Evolutionary conservation across 2,329 filamentous ascomycete species (phyloP), one percentile per base, ranked within the genome.

Genomic region (Penicillium vulpinum): DNA sequence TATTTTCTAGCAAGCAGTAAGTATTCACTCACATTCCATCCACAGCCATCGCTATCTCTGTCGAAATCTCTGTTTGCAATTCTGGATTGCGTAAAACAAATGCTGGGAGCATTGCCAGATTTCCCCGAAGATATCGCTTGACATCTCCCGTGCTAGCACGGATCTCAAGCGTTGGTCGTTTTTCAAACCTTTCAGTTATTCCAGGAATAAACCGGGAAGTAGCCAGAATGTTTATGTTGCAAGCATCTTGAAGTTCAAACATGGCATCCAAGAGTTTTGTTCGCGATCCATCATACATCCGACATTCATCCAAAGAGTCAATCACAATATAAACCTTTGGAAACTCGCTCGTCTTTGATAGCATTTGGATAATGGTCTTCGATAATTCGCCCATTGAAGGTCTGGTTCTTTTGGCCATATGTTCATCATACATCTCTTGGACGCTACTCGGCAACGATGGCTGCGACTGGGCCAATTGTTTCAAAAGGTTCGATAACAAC

Each of bases 401-500:
- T n/a, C 39, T 50, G 13, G 57, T 59, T 18, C 29, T 5, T 38
- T 31, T 56, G 2, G 11, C 10, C 18, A 44, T 46, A 44, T 62
- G 52, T 16, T 51, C 4, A 15, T 56, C 36, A 28, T 64, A 64
- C 16, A 70, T 44, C 4, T 22, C 22, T 31, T 36, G 57, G 11
- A 51, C 21, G 16, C 10, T n/a, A 5, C 24, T 21, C 4, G 43
- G 21, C 8, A 55, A 3, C 1, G 26, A 28, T 7, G 2, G 6
- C 26, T 45, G 45, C 11, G 29, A 5, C 28, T 40, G 38, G 11
- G 15, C 8, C 2, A 58, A 16, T 13, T 69, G 65, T 29, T 58
- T 63, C 24, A 67, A 26, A 1, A 67, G 28, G 48, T 62, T 74
- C 1, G 64, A 51, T 0, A 78, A 47, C 0, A 80, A 51, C 29